phyloP scores from a whole-genome alignment of 208 protist species.

The Phytomonas sp. region DNA sequence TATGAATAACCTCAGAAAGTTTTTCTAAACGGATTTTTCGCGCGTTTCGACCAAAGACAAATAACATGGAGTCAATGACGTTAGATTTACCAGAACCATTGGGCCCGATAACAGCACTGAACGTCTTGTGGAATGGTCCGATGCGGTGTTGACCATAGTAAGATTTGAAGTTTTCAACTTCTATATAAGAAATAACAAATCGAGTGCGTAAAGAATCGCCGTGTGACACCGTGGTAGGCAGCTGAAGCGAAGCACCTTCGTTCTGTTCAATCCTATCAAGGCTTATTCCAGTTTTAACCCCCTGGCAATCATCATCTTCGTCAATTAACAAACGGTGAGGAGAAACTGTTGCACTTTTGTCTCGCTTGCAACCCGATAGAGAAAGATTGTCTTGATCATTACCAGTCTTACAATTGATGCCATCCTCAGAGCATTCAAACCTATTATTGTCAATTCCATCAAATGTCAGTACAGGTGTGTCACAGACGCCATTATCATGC shows the following conservation, averaged over 20 bases:
- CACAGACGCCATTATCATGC: neutral
- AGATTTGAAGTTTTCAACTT: constrained; percentile 99
- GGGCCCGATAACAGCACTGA: constrained; percentile 99
- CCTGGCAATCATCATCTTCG: neutral
- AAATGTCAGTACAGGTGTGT: neutral
- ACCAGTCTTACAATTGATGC: neutral
- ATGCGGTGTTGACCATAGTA: constrained; percentile 97
- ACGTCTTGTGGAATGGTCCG: constrained; percentile 99
- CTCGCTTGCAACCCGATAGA: neutral
- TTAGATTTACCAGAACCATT: constrained; percentile 99
- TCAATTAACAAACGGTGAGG: neutral
- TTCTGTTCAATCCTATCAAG: neutral
- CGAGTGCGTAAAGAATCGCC: constrained; percentile 16
- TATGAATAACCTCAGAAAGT: constrained; percentile 98
- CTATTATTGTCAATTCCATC: neutral
- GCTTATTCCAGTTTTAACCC: neutral
- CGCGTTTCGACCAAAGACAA: constrained; percentile 99
- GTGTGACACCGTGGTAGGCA: neutral
- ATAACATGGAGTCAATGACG: constrained; percentile 99
- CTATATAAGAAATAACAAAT: constrained; percentile 97
- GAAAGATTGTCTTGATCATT: neutral
- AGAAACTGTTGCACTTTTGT: neutral
- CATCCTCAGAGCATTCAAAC: neutral
- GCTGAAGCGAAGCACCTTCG: neutral
- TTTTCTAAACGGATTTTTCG: constrained; percentile 97